Evolutionary conservation across 192 early-diverging fungal genomes (phyloP), one percentile per base, ranked within the genome.

Genomic region (Pilobolus umbonatus): DNA sequence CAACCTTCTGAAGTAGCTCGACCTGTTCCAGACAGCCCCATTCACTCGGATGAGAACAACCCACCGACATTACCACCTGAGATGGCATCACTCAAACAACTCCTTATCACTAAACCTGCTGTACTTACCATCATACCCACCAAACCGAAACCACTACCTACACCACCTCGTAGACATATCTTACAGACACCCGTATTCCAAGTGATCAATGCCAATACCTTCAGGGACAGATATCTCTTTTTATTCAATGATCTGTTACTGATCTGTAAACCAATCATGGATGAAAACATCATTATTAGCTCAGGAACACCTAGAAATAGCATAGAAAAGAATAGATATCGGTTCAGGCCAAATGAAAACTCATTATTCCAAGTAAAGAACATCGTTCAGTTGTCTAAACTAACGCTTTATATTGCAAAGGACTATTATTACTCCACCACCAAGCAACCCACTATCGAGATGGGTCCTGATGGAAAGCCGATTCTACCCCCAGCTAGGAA

Each of bases 141-240:
- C 17, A 30, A 30, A 2, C 44, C 57, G 3, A 46, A 59, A n/a
- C 43, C 26, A 26, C 14, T 34, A 10, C 54, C 53, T 11, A 49
- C 3, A 3, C 46, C 64, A 3, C 78, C 78, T 9, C 75, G 78
- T n/a, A 73, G 54, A 44, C 75, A 83, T 31, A 68, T 87, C 3
- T 65, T 80, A 12, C 79, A 83, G 26, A 74, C 81, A 28, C 79
- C 78, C 30, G 83, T 83, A 0, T 72, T 80, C 43, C 81, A 87
- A 54, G 83, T 87, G 14, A 76, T 87, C 53, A 83, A 80, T 54
- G 70, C 79, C 0, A 80, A 75, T 11, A 86, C 80, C 15, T 80
- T 80, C 53, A 87, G 87, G 53, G 82, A 87, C 35, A 70, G 85
- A 4, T 85, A 83, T 51, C 67, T 87, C 4, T 87, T 87, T 59